phyloP scores from a whole-genome alignment of 192 early-diverging fungal species.

The Coemansia sp. region DNA sequence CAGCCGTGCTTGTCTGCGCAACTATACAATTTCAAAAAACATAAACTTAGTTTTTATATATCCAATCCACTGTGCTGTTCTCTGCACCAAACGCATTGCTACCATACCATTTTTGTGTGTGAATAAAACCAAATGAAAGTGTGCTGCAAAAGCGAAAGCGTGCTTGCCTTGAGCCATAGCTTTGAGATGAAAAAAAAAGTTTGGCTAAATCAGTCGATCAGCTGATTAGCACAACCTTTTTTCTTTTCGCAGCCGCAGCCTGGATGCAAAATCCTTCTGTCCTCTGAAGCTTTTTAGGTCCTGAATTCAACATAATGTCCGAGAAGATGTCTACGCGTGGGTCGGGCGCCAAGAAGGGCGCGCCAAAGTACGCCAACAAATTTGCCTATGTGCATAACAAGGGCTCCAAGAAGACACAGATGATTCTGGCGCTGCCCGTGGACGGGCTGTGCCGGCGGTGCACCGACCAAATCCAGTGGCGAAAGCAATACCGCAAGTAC shows the following conservation, averaged over 20 bases:
- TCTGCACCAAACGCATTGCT: neutral
- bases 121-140: neutral
- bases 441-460: conserved; percentile 77
- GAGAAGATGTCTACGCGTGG: conserved; percentile 43
- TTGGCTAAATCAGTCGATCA: neutral
- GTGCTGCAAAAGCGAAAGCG: too few species aligned
- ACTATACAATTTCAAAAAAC: conserved; percentile 5
- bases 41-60: neutral
- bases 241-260: neutral
- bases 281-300: neutral
- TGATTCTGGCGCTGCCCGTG: conserved; percentile 75
- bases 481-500: conserved; percentile 95
- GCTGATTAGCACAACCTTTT: neutral
- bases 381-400: conserved; percentile 86
- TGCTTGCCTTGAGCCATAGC: neutral
- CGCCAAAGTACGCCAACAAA: conserved; percentile 87
- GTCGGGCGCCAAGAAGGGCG: conserved; percentile 64
- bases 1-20: conserved; percentile 82
- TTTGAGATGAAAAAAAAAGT: neutral
- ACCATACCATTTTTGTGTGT: neutral
- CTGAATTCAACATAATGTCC: conserved; percentile 12
- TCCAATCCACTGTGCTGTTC: neutral
- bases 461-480: conserved; percentile 74
- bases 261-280: neutral
- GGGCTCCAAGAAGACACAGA: conserved; percentile 73